Conservation (phyloP, 1,139 yeast species). For the Candida sp. region DNA sequence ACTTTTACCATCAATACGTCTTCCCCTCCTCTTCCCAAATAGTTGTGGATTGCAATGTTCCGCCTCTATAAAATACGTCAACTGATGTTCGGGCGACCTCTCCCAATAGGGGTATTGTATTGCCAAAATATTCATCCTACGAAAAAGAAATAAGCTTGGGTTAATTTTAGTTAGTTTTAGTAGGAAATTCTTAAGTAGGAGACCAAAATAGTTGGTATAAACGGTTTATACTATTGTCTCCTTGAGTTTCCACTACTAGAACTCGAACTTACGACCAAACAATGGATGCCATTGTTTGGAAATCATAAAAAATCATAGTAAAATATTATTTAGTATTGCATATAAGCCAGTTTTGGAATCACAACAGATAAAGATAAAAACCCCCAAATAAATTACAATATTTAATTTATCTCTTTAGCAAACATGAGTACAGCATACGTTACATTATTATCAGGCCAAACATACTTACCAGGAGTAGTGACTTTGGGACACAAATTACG, state of each 20-base stretch:
- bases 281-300: not conserved
- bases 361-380: not conserved
- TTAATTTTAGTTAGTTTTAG: not conserved
- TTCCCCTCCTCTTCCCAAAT: not conserved
- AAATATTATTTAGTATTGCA: not conserved
- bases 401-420: not conserved
- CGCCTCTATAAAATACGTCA: not conserved
- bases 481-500: constrained; percentile 22
- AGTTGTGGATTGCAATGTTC: not conserved
- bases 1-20: not conserved
- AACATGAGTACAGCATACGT: constrained; percentile 21
- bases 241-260: too few species aligned
- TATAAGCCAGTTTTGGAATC: not conserved
- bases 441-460: constrained; percentile 26
- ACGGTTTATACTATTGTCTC: too few species aligned
- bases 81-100: not conserved
- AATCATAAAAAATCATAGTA: not conserved
- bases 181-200: too few species aligned
- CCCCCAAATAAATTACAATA: not conserved
- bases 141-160: too few species aligned
- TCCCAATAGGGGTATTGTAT: not conserved
- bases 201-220: too few species aligned
- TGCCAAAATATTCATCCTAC: not conserved
- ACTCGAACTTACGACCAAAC: too few species aligned
- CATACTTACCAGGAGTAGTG: constrained; percentile 30